Percentiles rank a stretch among this genome's conserved stretches.
phyloP scores from a whole-genome alignment of 345 rosid genomes.

The Alliaria petiolata region DNA sequence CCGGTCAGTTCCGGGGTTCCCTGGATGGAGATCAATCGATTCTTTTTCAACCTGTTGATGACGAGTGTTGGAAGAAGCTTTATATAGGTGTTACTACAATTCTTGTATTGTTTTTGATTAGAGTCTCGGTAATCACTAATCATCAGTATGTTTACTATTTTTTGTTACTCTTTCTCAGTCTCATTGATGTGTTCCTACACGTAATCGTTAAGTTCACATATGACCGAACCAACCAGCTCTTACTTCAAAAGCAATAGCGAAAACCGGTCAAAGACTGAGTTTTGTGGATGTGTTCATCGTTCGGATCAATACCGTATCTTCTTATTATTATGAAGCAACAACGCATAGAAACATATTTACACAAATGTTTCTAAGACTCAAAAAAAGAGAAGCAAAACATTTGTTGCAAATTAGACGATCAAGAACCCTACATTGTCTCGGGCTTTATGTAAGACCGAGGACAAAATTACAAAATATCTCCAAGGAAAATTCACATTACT shows the following conservation, averaged over 20 bases:
- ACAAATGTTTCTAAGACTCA: constrained; percentile 15
- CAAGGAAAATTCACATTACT: constrained; percentile 8
- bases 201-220: not conserved
- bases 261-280: not conserved
- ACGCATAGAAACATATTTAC: constrained; percentile 7
- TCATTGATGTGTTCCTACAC: not conserved
- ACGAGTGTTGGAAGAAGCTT: constrained; percentile 12
- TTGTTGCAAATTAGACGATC: constrained; percentile 8
- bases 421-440: constrained; percentile 20
- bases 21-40: constrained; percentile 8
- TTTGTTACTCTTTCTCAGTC: constrained; percentile 1
- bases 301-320: constrained; percentile 1
- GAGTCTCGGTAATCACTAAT: not conserved
- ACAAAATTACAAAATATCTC: not conserved
- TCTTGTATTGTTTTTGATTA: constrained; percentile 24
- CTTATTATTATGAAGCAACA: constrained; percentile 19
- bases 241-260: not conserved
- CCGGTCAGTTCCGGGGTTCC: not conserved
- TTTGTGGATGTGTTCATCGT: not conserved
- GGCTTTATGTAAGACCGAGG: constrained; percentile 9
- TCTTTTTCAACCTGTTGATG: not conserved
- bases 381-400: constrained; percentile 12
- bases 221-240: not conserved
- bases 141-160: not conserved
- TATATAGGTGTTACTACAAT: constrained; percentile 22